These are phyloP conservation scores for Prototheca cutis DNA, from an alignment of 163 green algal species.

Conservation along the genomic window DNA sequence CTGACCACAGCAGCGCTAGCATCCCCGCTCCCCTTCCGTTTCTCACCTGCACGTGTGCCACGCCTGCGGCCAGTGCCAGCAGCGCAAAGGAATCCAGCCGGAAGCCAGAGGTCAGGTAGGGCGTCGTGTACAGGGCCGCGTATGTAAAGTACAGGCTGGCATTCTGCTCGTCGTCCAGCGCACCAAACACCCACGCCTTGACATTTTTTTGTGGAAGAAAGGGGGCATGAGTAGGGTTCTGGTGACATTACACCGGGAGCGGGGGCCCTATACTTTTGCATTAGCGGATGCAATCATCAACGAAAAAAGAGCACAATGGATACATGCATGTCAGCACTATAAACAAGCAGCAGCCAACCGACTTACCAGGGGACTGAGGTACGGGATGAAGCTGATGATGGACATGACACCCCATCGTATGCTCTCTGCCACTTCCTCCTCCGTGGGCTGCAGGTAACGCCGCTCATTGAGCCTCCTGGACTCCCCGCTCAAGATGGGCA, in stretches of 20 bases:
- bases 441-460: conserved; percentile 2
- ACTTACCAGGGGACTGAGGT: conserved; percentile 41
- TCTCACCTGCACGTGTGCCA: conserved; percentile 35
- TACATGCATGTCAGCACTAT: too few relatives aligned
- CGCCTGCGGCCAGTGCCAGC: conserved; percentile 22
- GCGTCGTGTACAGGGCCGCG: conserved; percentile 39
- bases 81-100: conserved; percentile 35
- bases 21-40: not conserved
- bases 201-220: too few relatives aligned
- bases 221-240: too few relatives aligned
- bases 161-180: conserved; percentile 27
- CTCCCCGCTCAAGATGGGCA: conserved; percentile 25
- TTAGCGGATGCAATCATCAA: too few relatives aligned
- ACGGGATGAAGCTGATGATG: conserved; percentile 35
- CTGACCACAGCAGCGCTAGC: too few relatives aligned
- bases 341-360: not conserved
- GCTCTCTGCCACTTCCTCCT: conserved; percentile 19
- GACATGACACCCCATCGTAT: conserved; percentile 43
- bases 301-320: too few relatives aligned
- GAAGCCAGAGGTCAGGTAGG: conserved; percentile 40
- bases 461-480: conserved; percentile 11
- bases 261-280: too few relatives aligned
- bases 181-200: conserved; percentile 49
- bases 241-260: too few relatives aligned
- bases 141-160: conserved; percentile 33